Base-by-base conservation (phyloP, 2,329 filamentous ascomycete species). In the Neonectria coccinea region DNA sequence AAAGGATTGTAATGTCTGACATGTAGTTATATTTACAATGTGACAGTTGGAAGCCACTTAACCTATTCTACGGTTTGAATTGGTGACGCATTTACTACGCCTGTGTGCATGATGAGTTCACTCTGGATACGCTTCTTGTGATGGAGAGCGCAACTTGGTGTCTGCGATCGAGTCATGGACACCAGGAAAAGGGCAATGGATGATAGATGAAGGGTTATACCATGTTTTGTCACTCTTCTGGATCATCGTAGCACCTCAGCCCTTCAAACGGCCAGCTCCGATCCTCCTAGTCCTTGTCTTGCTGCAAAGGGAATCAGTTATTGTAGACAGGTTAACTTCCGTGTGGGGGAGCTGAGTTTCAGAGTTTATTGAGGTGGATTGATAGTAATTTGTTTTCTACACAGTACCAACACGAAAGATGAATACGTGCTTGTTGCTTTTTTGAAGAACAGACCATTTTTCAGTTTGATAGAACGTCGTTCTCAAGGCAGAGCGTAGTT, bases 291-390 rank as follows among this genome's bases (percentile, higher is more conserved):
- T n/a, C 29, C 31, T 14, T 41, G 41, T 42, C 41, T 52, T 48
- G 31, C 29, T 10, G 8, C 12, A 29, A 12, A 56, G 33, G 45
- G n/a, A 22, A 18, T 33, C 9, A 12, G 10, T 10, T 10, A 14
- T 33, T 50, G 31, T 31, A 22, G 56, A 44, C 27, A 36, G 25
- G 33, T 53, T 4, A 39, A 52, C 39, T 45, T 20, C 48, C 48
- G 39, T 29, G 56, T 53, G 48, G 36, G 36, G 48, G 48, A 45
- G 20, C 48, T 27, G 41, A 42, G 41, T 39, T 44, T 59, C 39
- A 45, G 27, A 53, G 47, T 52, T 42, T 12, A 18, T 18, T 27
- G 36, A 22, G n/a, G 16, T 27, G 39, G 39, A 18, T 59, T 53
- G 56, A 59, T 14, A 16, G 36, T 25, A 53, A 53, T 39, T 7